Base-by-base conservation (phyloP, 1,284 basidiomycete genomes). In the Laetiporus sulphureus region DNA sequence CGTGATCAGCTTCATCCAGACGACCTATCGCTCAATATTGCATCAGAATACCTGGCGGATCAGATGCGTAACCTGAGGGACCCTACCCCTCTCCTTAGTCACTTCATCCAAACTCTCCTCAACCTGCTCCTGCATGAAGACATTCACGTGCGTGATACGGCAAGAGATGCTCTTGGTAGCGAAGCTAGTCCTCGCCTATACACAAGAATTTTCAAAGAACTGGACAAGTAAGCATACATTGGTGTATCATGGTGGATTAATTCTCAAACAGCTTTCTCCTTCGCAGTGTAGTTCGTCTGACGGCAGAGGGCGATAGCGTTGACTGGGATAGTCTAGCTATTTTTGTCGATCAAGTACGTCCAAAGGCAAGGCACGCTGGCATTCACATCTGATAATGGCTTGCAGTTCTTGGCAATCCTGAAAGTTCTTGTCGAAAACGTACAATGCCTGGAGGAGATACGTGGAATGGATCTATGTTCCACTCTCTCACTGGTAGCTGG, bases 341-440 rank as follows among this genome's bases (percentile, higher is more conserved):
- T 19, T 84, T 91, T 58, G 69, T 88, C 24, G 90, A 92, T 39
- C 89, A 87, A 66, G 85, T 81, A 46, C 29, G 57, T 59, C 6
- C 4, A 32, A 23, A 15, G n/a, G 13, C n/a, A 6, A 4, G 20
- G n/a, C n/a, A 6, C n/a, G 31, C 5, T 21, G 10, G 16, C n/a
- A n/a, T n/a, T n/a, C n/a, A n/a, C n/a, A n/a, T n/a, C n/a, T n/a
- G n/a, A n/a, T n/a, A n/a, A n/a, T 24, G 24, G 20, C 12, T 4
- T 11, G 16, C 40, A 87, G 83, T 77, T 84, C 48, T 78, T 89
- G 38, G 72, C 77, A 0, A 78, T 92, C 23, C 65, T 92, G 34
- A 86, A 85, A 51, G 68, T 87, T 5, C 71, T 89, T 33, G 72
- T 89, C 18, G 90, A 92, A 44, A 85, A 85, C 44, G 70, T 75